These are phyloP conservation scores for Aspergillus intermedius DNA, from an alignment of 2,329 filamentous ascomycete species.

Conservation along the genomic window DNA sequence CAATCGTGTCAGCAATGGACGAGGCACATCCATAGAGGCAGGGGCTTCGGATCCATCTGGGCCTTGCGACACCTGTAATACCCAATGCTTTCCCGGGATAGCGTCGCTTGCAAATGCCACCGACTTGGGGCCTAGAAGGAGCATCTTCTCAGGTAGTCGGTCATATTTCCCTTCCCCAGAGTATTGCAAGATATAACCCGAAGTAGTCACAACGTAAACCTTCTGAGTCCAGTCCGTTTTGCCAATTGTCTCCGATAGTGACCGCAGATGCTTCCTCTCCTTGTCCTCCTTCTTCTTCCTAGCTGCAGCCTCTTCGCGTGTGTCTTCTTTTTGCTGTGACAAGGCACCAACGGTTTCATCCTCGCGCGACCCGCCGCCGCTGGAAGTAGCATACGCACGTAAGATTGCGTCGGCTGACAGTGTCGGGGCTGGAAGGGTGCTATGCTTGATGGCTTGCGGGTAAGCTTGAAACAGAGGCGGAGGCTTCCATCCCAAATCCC, in stretches of 20 bases:
- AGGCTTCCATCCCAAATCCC: constrained; percentile 50
- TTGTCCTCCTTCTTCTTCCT: constrained; percentile 30
- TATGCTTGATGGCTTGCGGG: constrained; percentile 72
- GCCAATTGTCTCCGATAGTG: constrained; percentile 30
- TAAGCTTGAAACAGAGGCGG: constrained; percentile 83
- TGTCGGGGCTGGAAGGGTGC: constrained; percentile 60
- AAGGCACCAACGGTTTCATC: constrained; percentile 8
- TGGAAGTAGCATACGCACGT: constrained; percentile 42
- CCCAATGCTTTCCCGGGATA: constrained; percentile 44
- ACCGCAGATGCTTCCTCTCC: constrained; percentile 30
- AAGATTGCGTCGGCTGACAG: constrained; percentile 64
- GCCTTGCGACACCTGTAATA: constrained; percentile 41
- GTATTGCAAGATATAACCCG: constrained; percentile 43
- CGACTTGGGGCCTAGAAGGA: constrained; percentile 40
- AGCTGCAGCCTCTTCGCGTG: constrained; percentile 14
- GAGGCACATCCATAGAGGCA: constrained; percentile 22
- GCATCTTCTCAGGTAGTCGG: constrained; percentile 42
- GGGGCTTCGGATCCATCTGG: constrained; percentile 23
- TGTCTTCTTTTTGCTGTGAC: constrained; percentile 11
- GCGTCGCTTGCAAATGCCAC: constrained; percentile 46
- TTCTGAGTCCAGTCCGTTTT: constrained; percentile 40
- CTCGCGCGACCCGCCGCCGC: constrained; percentile 8
- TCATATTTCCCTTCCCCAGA: constrained; percentile 39
- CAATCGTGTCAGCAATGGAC: constrained; percentile 35
- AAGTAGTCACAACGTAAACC: constrained; percentile 39